phyloP scores from a whole-genome alignment of 1,284 basidiomycete species.

The Gomphus bonarii region DNA sequence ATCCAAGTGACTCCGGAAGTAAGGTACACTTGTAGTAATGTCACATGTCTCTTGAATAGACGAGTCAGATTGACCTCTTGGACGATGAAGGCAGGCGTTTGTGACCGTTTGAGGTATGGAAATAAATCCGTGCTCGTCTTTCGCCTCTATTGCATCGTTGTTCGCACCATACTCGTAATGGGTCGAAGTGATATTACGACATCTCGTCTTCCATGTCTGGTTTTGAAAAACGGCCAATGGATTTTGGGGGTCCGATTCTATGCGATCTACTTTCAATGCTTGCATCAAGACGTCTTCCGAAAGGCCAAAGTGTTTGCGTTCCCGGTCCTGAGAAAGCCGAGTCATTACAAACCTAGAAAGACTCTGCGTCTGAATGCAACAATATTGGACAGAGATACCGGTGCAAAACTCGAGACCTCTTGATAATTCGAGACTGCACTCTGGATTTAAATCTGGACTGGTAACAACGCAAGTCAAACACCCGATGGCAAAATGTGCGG shows the following conservation, averaged over 20 bases:
- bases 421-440: slow-evolving; percentile 52
- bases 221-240: slow-evolving; percentile 32
- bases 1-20: slow-evolving; percentile 11
- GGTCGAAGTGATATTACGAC: slow-evolving; percentile 53
- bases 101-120: slow-evolving; percentile 15
- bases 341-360: slow-evolving; percentile 27
- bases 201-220: slow-evolving; percentile 33
- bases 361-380: slow-evolving; percentile 19
- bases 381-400: slow-evolving; percentile 49
- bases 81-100: slow-evolving; percentile 13
- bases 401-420: slow-evolving; percentile 65
- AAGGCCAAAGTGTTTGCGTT: slow-evolving; percentile 40
- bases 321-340: slow-evolving; percentile 32
- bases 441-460: slow-evolving; percentile 67
- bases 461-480: slow-evolving; percentile 63
- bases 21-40: slow-evolving; percentile 23
- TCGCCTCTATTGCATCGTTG: neutral
- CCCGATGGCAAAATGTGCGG: slow-evolving; percentile 48
- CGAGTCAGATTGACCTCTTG: slow-evolving; percentile 15
- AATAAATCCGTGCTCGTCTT: slow-evolving; percentile 16
- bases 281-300: slow-evolving; percentile 53
- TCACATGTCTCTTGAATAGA: slow-evolving; percentile 27
- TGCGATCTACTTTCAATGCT: slow-evolving; percentile 38
- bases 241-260: slow-evolving; percentile 22
- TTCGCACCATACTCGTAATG: slow-evolving; percentile 25